Percentiles rank a stretch among this genome's conserved stretches.
These are phyloP conservation scores for Malus hybrid DNA, from an alignment of 331 rosid genomes.

Conservation along the genomic window DNA sequence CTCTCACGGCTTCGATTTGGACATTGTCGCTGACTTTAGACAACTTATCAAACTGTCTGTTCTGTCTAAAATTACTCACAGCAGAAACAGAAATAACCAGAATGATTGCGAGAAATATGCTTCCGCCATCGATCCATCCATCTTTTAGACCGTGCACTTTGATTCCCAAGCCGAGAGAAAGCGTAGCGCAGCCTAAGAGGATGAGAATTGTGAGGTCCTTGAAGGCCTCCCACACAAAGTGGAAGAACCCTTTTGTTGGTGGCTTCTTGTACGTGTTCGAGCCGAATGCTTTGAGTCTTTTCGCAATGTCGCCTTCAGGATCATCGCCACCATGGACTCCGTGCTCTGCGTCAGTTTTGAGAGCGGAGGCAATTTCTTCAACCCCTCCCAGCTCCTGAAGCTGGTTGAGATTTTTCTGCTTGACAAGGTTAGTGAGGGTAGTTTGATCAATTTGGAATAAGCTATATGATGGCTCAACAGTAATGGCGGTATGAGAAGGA, in stretches of 20 bases:
- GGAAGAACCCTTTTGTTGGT: slow-evolving; percentile 17
- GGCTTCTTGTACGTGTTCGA: slow-evolving; percentile 22
- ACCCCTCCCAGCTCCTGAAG: slow-evolving; percentile 13
- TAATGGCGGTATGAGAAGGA: neutral
- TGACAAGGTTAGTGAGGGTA: slow-evolving; percentile 15
- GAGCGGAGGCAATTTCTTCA: neutral
- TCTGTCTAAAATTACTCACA: slow-evolving; percentile 16
- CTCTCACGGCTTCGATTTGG: slow-evolving; percentile 24
- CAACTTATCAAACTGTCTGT: slow-evolving; percentile 20
- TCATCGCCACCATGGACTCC: slow-evolving; percentile 4
- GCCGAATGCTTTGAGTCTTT: slow-evolving; percentile 7
- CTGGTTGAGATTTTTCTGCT: neutral
- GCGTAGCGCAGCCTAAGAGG: slow-evolving; percentile 25
- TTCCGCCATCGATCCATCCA: slow-evolving; percentile 37
- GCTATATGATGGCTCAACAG: neutral
- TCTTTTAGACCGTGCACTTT: slow-evolving; percentile 25
- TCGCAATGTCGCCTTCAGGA: neutral
- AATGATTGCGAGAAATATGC: slow-evolving; percentile 31
- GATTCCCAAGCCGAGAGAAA: slow-evolving; percentile 34
- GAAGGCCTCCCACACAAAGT: too few relatives aligned
- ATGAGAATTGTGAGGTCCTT: slow-evolving; percentile 25
- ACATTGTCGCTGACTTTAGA: slow-evolving; percentile 13
- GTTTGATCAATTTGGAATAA: neutral
- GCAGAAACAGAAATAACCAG: slow-evolving; percentile 18
- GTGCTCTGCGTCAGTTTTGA: neutral